Evolutionary conservation across 2,329 filamentous ascomycete species (phyloP).

Genomic region (Fusarium sp.): DNA sequence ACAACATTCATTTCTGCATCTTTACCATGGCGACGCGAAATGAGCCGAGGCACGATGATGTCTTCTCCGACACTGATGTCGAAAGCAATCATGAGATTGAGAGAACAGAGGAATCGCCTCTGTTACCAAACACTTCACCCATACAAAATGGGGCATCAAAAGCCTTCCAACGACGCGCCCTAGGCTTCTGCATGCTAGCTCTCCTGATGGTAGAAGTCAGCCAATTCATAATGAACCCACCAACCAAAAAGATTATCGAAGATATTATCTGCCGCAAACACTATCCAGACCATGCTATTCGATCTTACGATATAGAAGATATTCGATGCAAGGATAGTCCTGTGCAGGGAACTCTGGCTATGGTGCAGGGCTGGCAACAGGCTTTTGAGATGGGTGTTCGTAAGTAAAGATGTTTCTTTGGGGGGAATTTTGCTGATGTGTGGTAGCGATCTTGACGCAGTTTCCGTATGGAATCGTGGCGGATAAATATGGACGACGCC

Average conservation of each 20-base stretch:
- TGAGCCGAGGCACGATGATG: not conserved
- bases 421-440: not conserved
- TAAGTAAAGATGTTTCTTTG: constrained; percentile 36
- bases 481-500: constrained; percentile 58
- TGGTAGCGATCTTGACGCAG: constrained; percentile 54
- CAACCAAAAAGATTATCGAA: constrained; percentile 63
- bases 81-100: constrained; percentile 21
- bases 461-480: constrained; percentile 60
- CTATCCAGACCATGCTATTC: constrained; percentile 55
- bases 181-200: constrained; percentile 51
- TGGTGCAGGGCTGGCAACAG: constrained; percentile 60
- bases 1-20: not conserved
- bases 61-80: constrained; percentile 5
- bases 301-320: constrained; percentile 49
- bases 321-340: constrained; percentile 59
- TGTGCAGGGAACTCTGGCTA: constrained; percentile 64
- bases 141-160: constrained; percentile 37
- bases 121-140: constrained; percentile 38
- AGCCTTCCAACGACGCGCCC: constrained; percentile 46
- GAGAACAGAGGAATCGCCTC: constrained; percentile 34
- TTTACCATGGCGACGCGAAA: constrained; percentile 9
- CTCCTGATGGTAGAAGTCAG: constrained; percentile 59
- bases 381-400: constrained; percentile 61
- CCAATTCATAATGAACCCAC: constrained; percentile 53
- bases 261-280: constrained; percentile 63